These are phyloP conservation scores for Spergularia marina DNA, from an alignment of 148 eudicot species.

Conservation along the genomic window DNA sequence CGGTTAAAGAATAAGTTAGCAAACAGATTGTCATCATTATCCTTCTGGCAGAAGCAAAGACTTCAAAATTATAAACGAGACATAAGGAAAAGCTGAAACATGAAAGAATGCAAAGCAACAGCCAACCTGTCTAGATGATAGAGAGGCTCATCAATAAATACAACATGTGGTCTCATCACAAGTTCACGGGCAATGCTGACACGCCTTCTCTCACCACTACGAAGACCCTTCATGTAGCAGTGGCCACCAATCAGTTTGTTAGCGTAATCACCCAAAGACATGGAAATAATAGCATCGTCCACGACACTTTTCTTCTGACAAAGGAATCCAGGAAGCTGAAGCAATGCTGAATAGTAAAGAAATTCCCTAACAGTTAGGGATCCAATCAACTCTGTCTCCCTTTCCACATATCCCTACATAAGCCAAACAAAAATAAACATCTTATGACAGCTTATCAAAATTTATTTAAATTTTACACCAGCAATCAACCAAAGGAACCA, in stretches of 20 bases:
- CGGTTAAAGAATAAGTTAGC: too few species aligned
- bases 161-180: conserved; percentile 84
- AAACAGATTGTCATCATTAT: too few species aligned
- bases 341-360: conserved; percentile 92
- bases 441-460: not conserved
- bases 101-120: conserved; percentile 6
- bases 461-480: not conserved
- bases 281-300: conserved; percentile 88
- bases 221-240: conserved; percentile 95
- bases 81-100: not conserved
- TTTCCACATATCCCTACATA: conserved; percentile 89
- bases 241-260: conserved; percentile 96
- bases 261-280: conserved; percentile 91
- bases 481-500: not conserved
- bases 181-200: conserved; percentile 96
- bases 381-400: conserved; percentile 82
- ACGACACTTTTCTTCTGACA: conserved; percentile 70
- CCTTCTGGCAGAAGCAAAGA: too few species aligned
- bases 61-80: not conserved
- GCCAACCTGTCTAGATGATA: conserved; percentile 95
- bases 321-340: conserved; percentile 93
- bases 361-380: conserved; percentile 93
- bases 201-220: conserved; percentile 88
- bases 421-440: conserved; percentile 7
- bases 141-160: conserved; percentile 95